Percentiles rank a stretch among this genome's conserved stretches.
These are phyloP conservation scores for Phytomonas serpens DNA, from an alignment of 208 protist genomes.

Conservation along the genomic window DNA sequence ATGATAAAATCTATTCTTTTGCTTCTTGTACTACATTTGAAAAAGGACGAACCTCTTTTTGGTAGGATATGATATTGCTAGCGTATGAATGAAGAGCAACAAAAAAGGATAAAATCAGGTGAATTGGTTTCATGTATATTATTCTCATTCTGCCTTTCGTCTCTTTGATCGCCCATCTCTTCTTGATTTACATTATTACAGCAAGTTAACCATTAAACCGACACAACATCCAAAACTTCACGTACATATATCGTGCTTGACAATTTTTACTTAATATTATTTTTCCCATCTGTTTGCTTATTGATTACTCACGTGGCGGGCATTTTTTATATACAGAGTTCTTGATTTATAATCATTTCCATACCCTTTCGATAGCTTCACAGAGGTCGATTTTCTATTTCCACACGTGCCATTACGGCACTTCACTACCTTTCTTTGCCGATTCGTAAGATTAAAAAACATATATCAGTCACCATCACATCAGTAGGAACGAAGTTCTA, in stretches of 20 bases:
- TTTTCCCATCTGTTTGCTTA: background rate
- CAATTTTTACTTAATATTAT: constrained; percentile 1
- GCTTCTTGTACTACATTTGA: background rate
- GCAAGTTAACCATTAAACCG: background rate
- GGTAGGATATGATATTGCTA: background rate
- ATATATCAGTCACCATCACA: constrained; percentile 7
- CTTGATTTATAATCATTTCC: background rate
- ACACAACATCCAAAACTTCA: background rate
- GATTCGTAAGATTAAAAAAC: constrained; percentile 7
- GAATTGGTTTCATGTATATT: background rate
- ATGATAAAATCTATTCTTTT: background rate
- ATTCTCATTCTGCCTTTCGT: background rate
- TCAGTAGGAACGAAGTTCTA: background rate
- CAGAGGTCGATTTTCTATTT: background rate
- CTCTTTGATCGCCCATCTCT: background rate
- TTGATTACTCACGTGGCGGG: background rate
- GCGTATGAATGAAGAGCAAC: background rate
- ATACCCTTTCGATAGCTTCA: background rate
- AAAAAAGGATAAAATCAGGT: background rate
- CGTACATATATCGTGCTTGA: constrained; percentile 5
- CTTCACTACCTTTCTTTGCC: constrained; percentile 9
- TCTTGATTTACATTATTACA: background rate
- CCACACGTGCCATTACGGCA: constrained; percentile 4
- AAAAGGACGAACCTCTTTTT: background rate
- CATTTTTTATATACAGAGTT: background rate